Percentiles rank a stretch among this genome's conserved stretches.
These are phyloP conservation scores for Volvariella surrecta DNA, from an alignment of 1,284 basidiomycete genomes.

Conservation along the genomic window DNA sequence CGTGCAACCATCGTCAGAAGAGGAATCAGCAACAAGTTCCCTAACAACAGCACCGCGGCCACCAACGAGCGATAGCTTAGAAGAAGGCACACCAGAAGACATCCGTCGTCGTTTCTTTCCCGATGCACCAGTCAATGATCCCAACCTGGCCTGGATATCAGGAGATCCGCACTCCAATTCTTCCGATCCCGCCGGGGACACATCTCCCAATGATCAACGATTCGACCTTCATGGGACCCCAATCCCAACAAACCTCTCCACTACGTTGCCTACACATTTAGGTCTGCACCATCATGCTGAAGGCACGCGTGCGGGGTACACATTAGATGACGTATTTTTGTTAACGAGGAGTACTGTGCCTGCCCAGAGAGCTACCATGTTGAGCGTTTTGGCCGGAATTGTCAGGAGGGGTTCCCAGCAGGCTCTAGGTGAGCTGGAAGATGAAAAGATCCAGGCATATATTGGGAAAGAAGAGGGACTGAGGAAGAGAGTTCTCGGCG, in stretches of 20 bases:
- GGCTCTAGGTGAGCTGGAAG: conserved; percentile 14
- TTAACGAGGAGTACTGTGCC: conserved; percentile 78
- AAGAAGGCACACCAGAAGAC: conserved; percentile 73
- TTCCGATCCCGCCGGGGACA: conserved; percentile 13
- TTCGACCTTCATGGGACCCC: conserved; percentile 72
- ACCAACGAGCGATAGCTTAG: conserved; percentile 25
- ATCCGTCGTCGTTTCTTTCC: conserved; percentile 86
- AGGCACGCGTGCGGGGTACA: conserved; percentile 77
- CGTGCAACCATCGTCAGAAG: neutral
- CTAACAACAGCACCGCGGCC: no score
- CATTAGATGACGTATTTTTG: conserved; percentile 79
- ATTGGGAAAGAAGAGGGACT: conserved; percentile 37
- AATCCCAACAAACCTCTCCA: conserved; percentile 44
- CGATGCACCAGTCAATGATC: conserved; percentile 54
- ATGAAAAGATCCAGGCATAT: conserved; percentile 30
- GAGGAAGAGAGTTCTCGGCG: conserved; percentile 50
- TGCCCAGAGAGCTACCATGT: conserved; percentile 78
- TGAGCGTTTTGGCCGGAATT: conserved; percentile 65
- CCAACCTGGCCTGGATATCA: conserved; percentile 71
- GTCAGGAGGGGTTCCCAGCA: conserved; percentile 31
- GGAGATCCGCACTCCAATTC: conserved; percentile 16
- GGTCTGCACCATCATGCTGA: conserved; percentile 91
- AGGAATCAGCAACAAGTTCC: neutral
- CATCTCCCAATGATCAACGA: conserved; percentile 28
- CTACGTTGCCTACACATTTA: conserved; percentile 66